Evolutionary conservation across 2,329 filamentous ascomycete species (phyloP), one percentile per base, ranked within the genome.

Genomic region (Apiospora hydei): DNA sequence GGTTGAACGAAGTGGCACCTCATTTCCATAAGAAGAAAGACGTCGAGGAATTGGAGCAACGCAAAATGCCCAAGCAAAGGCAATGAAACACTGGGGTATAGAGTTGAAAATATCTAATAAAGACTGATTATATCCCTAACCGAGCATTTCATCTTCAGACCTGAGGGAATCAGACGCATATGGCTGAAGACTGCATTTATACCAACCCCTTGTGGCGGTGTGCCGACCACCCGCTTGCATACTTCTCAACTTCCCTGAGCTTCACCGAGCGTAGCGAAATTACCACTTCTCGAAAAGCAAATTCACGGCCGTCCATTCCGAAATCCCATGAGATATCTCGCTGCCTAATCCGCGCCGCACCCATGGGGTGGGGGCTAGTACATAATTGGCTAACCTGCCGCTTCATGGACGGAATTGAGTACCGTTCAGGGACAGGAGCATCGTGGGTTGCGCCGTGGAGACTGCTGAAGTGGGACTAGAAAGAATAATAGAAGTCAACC

Each of bases 1-100:
- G 95, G 95, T 81, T 99, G 77, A 89, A 91, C 8, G 96, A 98
- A 83, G 90, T 96, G 73, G 96, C 96, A 74, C 96, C 96, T 74
- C 96, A 98, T 84, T 98, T 95, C 80, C 94, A 98, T 81, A 98
- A 97, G 84, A 93, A 93, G 84, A 93, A 94, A 83, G 95, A 98
- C 79, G 82, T 98, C 53, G 96, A 98, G 78, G 91, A 88, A 24
- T 80, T 98, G 77, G 94, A 94, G 78, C 93, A 94, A 73, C 93
- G 90, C 84, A 97, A 94, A 83, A 87, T 92, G 83, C 89, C 91
- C 0, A 93, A 92, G 81, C 74, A 76, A 41, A 51, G 70, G 46
- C 51, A 46, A 26, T 73, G 66, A 68, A 49, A 24, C 21, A 6
- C 2, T 21, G 43, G 16, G 30, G 18, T 61, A 13, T 21, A 64